These are phyloP conservation scores for Sisymbrium altissimum DNA, from an alignment of 345 rosid genomes.

Conservation along the genomic window DNA sequence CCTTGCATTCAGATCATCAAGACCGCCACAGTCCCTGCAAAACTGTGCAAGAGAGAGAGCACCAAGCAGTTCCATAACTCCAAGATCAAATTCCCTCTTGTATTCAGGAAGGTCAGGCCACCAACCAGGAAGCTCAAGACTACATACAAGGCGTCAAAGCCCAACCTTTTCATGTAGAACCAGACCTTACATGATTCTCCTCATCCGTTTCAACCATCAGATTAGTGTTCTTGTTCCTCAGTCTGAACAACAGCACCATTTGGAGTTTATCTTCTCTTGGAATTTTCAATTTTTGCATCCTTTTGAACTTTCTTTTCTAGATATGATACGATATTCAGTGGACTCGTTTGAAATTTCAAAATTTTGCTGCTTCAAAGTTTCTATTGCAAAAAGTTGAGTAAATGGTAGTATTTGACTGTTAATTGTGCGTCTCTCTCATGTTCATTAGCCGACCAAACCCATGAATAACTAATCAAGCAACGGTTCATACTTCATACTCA, in stretches of 20 bases:
- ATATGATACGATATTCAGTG: neutral
- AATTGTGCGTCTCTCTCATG: neutral
- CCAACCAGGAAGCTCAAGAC: constrained; percentile 63
- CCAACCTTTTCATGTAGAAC: constrained; percentile 52
- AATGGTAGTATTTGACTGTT: neutral
- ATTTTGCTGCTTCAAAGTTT: neutral
- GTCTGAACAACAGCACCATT: neutral
- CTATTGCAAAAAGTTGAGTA: neutral
- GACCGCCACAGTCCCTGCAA: constrained; percentile 52
- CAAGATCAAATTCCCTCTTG: constrained; percentile 52
- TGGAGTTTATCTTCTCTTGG: neutral
- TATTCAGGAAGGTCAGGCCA: constrained; percentile 51
- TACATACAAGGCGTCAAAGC: constrained; percentile 50
- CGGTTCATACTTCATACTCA: neutral
- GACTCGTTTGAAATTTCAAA: neutral
- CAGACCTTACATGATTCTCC: neutral
- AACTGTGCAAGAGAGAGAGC: constrained; percentile 54
- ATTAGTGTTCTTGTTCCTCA: constrained; percentile 6
- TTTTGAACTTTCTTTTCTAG: neutral
- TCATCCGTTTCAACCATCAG: neutral
- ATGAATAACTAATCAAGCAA: neutral
- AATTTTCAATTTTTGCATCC: neutral
- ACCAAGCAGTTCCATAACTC: constrained; percentile 66
- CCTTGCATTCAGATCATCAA: constrained; percentile 69
- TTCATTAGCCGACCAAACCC: neutral